These are phyloP conservation scores for Hortiboletus rubellus DNA, from an alignment of 1,284 basidiomycete genomes.

Conservation along the genomic window DNA sequence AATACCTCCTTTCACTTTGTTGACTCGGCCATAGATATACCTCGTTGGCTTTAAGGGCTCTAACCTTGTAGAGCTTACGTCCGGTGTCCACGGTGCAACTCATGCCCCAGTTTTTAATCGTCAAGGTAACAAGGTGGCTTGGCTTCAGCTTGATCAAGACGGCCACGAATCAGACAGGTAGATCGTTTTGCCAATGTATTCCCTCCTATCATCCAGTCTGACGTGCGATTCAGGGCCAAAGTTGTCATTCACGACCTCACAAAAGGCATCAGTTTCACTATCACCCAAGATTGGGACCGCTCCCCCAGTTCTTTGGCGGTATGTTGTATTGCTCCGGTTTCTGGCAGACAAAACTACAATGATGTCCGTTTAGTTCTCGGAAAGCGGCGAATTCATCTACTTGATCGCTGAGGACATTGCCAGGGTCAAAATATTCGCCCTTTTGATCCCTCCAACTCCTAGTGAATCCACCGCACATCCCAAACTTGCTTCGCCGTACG, in stretches of 20 bases:
- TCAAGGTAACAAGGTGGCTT: slow-evolving; percentile 73
- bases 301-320: slow-evolving; percentile 51
- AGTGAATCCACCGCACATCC: slow-evolving; percentile 50
- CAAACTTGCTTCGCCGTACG: slow-evolving; percentile 47
- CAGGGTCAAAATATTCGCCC: slow-evolving; percentile 67
- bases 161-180: slow-evolving; percentile 85
- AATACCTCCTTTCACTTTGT: neutral
- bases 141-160: slow-evolving; percentile 84
- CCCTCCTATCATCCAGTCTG: neutral
- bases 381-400: slow-evolving; percentile 68
- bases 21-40: slow-evolving; percentile 54
- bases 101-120: slow-evolving; percentile 67
- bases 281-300: slow-evolving; percentile 83
- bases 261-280: slow-evolving; percentile 63
- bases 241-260: slow-evolving; percentile 77
- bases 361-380: slow-evolving; percentile 58
- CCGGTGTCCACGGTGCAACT: slow-evolving; percentile 81
- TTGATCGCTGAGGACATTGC: slow-evolving; percentile 77
- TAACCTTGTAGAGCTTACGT: slow-evolving; percentile 67
- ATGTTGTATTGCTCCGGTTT: neutral
- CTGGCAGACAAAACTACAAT: neutral
- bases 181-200: slow-evolving; percentile 6
- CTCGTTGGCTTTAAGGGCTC: slow-evolving; percentile 53
- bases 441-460: slow-evolving; percentile 66
- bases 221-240: slow-evolving; percentile 49